Percentiles rank a stretch among this genome's conserved stretches.
These are phyloP conservation scores for Acanthamoeba triangularis DNA, from an alignment of 208 protist species.

Conservation along the genomic window DNA sequence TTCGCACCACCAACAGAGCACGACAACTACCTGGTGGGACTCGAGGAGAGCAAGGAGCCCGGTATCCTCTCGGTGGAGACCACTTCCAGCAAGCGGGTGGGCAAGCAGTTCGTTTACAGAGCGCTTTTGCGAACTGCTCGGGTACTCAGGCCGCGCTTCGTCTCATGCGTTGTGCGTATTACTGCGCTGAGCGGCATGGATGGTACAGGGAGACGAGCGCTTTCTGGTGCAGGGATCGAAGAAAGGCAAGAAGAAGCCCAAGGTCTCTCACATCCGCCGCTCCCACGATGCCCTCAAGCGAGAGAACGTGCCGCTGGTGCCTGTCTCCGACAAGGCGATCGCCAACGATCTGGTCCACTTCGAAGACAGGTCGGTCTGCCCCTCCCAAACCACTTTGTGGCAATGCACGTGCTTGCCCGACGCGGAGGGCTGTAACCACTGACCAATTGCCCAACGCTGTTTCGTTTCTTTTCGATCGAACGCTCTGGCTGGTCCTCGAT, in stretches of 20 bases:
- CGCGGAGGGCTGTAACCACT: too few species aligned
- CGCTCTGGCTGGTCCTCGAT: not conserved
- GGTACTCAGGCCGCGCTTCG: not conserved
- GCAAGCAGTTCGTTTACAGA: slow-evolving; percentile 1
- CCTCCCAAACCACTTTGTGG: too few species aligned
- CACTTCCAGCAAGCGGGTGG: not conserved
- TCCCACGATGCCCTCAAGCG: slow-evolving; percentile 10
- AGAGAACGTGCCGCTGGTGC: not conserved
- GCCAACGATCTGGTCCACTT: not conserved
- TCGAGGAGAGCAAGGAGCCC: slow-evolving; percentile 10
- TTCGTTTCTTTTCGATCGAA: not conserved
- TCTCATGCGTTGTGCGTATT: not conserved
- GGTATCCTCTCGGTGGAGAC: slow-evolving; percentile 17
- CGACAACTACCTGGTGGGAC: slow-evolving; percentile 1
- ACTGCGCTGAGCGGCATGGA: not conserved
- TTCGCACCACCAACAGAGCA: not conserved
- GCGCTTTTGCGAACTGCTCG: slow-evolving; percentile 22
- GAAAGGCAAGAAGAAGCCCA: slow-evolving; percentile 1
- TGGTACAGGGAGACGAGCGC: slow-evolving; percentile 17
- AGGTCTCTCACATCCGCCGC: slow-evolving; percentile 11
- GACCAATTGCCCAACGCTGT: not conserved
- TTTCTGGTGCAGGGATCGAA: slow-evolving; percentile 5
- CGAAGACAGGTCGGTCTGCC: not conserved
- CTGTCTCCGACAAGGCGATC: not conserved
- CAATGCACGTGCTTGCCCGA: too few species aligned